These are phyloP conservation scores for Solanum neorickii DNA, from an alignment of 257 asterid species.

Conservation along the genomic window DNA sequence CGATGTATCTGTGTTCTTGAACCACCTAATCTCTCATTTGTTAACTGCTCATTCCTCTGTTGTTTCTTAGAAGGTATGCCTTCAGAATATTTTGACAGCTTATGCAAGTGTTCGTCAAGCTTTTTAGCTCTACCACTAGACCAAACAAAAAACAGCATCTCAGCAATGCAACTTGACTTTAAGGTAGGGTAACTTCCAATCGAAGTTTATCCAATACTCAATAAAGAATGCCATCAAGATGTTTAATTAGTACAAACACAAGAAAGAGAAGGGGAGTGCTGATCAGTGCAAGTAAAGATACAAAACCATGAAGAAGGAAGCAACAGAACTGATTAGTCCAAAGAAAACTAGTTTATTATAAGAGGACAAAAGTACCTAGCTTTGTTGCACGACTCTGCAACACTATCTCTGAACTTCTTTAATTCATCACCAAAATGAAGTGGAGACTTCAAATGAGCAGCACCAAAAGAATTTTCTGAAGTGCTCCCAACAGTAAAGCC, in stretches of 20 bases:
- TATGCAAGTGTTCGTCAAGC: slow-evolving; percentile 62
- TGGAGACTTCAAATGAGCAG: slow-evolving; percentile 53
- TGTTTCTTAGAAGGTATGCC: slow-evolving; percentile 58
- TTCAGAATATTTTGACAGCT: slow-evolving; percentile 46
- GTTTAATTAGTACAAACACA: not conserved
- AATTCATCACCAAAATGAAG: slow-evolving; percentile 63
- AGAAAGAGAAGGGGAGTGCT: not conserved
- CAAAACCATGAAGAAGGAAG: not conserved
- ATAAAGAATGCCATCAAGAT: not conserved
- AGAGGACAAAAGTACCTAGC: slow-evolving; percentile 53
- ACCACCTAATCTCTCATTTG: slow-evolving; percentile 65
- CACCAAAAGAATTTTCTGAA: slow-evolving; percentile 48
- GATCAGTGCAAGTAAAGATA: not conserved
- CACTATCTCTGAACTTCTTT: slow-evolving; percentile 43
- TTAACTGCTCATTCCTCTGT: slow-evolving; percentile 53
- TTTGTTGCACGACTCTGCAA: slow-evolving; percentile 48
- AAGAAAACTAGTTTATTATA: not conserved
- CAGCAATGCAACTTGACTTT: not conserved
- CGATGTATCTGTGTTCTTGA: slow-evolving; percentile 61
- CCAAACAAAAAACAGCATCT: slow-evolving; percentile 17
- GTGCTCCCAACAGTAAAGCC: slow-evolving; percentile 47
- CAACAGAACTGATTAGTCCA: not conserved
- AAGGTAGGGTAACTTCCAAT: not conserved
- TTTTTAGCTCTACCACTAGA: slow-evolving; percentile 71
- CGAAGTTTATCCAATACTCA: not conserved